These are phyloP conservation scores for Chytridium lagenaria DNA, from an alignment of 371 early-diverging fungal genomes.

Conservation along the genomic window DNA sequence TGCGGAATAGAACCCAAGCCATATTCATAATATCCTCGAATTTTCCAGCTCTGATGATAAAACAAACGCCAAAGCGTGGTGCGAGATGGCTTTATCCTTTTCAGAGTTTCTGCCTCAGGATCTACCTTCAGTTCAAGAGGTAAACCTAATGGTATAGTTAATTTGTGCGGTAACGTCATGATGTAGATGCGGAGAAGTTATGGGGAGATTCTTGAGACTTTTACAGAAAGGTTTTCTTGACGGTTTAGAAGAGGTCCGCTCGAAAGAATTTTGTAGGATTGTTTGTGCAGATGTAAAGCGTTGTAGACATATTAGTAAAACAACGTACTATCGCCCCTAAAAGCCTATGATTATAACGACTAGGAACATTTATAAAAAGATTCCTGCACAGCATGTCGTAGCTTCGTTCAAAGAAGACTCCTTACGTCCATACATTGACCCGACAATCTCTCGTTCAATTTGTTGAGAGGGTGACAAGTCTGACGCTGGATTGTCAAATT, in stretches of 20 bases:
- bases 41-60: conserved; percentile 27
- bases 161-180: not conserved
- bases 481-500: no score
- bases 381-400: no score
- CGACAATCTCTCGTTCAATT: no score
- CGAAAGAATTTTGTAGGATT: no score
- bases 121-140: conserved; percentile 1
- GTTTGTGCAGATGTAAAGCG: no score
- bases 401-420: no score
- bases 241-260: not conserved
- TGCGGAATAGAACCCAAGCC: not conserved
- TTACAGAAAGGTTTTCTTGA: not conserved
- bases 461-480: no score
- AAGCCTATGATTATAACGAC: no score
- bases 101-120: conserved; percentile 27
- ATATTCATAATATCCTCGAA: not conserved
- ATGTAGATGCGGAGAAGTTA: conserved; percentile 1
- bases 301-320: no score
- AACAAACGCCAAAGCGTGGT: conserved; percentile 31
- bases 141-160: not conserved
- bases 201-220: conserved; percentile 1
- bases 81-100: conserved; percentile 31
- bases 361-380: no score
- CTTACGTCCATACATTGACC: no score
- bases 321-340: no score